These are phyloP conservation scores for Potentilla sterilis DNA, from an alignment of 306 rosid genomes.

Conservation along the genomic window DNA sequence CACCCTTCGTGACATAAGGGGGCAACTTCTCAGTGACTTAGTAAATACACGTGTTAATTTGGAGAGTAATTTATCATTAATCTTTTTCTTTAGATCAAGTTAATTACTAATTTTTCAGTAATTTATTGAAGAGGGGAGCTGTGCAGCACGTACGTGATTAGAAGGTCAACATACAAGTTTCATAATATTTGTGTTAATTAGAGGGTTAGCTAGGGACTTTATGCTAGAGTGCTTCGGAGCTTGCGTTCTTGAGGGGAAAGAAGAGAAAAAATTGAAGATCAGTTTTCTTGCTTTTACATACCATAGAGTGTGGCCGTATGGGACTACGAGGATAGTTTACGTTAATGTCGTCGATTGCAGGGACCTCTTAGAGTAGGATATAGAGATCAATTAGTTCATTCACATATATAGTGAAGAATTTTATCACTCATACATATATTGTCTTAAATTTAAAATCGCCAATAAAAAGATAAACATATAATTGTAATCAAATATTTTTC, in stretches of 20 bases:
- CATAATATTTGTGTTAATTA: not conserved
- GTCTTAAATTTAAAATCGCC: too few relatives aligned
- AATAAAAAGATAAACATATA: too few relatives aligned
- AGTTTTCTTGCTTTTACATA: slow-evolving; percentile 3
- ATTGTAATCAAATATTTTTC: too few relatives aligned
- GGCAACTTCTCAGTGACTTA: not conserved
- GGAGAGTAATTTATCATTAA: not conserved
- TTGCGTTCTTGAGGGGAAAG: not conserved
- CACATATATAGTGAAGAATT: too few relatives aligned
- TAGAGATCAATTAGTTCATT: not conserved
- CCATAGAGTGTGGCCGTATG: not conserved
- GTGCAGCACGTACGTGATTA: not conserved
- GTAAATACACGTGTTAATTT: not conserved
- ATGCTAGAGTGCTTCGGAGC: not conserved
- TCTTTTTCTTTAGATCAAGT: not conserved
- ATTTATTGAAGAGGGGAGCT: not conserved
- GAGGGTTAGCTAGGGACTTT: not conserved
- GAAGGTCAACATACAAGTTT: not conserved
- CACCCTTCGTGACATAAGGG: too few relatives aligned
- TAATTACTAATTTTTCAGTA: not conserved
- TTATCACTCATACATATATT: too few relatives aligned
- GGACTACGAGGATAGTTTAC: not conserved
- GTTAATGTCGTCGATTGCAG: not conserved
- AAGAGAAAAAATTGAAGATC: not conserved
- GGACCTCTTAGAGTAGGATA: not conserved